Base-by-base conservation (phyloP, 257 asterid genomes). In the Solanum clarkiae region DNA sequence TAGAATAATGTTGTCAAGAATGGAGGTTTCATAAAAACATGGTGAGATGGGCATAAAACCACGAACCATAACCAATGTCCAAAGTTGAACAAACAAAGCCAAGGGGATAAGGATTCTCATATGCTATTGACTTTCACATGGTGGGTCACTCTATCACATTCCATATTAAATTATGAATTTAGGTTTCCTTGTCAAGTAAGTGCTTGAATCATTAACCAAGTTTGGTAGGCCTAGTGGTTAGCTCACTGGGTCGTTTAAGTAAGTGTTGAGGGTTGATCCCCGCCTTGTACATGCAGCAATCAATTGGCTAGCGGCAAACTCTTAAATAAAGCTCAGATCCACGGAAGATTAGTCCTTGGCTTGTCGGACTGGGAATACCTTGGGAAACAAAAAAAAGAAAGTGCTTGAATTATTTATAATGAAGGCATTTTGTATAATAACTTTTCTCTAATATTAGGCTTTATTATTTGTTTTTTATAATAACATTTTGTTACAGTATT, bases 81-180 rank as follows among this genome's bases (percentile, higher is more conserved):
- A 77, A 51, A 51, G 15, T 77, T 24, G 63, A 29, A 77, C 26
- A 26, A 24, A 77, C 82, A 77, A 75, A 77, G 63, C 82, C 63
- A 56, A 77, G 3, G 63, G 16, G 82, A 77, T 77, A 77, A 77
- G 24, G 82, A 77, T 49, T 51, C 45, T 51, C 42, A 22, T 36
- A 36, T 15, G 82, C 10, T 51, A 24, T 77, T 77, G 82, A 77
- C 82, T 77, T 77, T 77, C 82, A 77, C 82, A 36, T 77, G 82
- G 63, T 77, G 82, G 82, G 82, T 77, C 82, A 51, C 45, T 51
- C 47, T 4, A 77, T 77, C 82, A 77, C 15, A 49, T 77, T 47
- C 60, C 81, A 49, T 75, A 22, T 2, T 20, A 59, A 10, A 59
- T 59, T 4, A 72, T 20, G 22, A 68, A 68, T 14, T 74, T 47